A percentile compares a stretch with the other conserved stretches of the same genome.
Evolutionary conservation across 768 basidiomycete species (phyloP).

Genomic region (Xanthoconium purpureum): DNA sequence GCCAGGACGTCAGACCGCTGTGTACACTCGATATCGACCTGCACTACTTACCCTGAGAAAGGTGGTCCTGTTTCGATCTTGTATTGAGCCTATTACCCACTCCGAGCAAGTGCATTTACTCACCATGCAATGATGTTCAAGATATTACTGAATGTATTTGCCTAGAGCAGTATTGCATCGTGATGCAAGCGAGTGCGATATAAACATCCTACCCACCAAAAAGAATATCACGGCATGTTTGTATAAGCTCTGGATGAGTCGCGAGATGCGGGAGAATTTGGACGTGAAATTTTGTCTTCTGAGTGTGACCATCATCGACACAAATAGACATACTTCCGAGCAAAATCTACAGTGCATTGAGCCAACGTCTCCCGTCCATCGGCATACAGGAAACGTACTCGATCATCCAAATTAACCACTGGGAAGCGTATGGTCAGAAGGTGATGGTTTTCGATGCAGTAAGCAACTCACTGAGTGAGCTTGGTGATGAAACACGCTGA

Average conservation of each 20-base stretch:
- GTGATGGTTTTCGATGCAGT: neutral
- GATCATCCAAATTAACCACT: slow-evolving; percentile 1
- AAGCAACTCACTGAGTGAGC: slow-evolving; percentile 2
- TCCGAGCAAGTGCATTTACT: neutral
- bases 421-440: neutral
- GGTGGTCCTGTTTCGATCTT: neutral
- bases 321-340: neutral
- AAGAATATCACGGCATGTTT: neutral
- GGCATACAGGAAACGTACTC: neutral
- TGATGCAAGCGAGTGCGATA: neutral
- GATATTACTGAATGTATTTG: neutral
- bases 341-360: neutral
- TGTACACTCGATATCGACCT: neutral
- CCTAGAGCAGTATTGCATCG: neutral
- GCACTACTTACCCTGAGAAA: neutral
- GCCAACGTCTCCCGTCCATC: neutral
- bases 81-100: neutral
- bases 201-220: neutral
- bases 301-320: neutral
- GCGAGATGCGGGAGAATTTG: neutral
- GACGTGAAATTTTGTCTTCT: neutral
- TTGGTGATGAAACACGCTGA: neutral
- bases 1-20: neutral
- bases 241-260: neutral
- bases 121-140: neutral